Evolutionary conservation across 2,329 filamentous ascomycete species (phyloP), one percentile per base, ranked within the genome.

Genomic region (Cercospora sp.): DNA sequence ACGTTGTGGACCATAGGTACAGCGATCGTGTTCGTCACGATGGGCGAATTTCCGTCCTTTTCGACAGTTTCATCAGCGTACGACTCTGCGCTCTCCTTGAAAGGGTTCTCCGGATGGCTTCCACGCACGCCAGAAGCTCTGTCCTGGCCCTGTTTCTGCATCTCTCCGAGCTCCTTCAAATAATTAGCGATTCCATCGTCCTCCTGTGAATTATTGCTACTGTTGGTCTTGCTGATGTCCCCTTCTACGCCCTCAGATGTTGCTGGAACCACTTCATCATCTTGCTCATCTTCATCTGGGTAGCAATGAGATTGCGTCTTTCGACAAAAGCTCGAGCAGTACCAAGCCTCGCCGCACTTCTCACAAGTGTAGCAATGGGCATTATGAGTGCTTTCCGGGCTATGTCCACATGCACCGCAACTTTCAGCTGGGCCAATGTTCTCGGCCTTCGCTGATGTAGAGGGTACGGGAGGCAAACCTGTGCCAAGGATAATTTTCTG

Each of bases 231-330:
- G 16, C 48, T 55, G 42, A 23, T 33, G 23, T 12, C n/a, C n/a
- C 5, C 3, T 20, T 23, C 40, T 28, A 28, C 18, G 16, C 18
- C 7, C n/a, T 36, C 16, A 16, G 31, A 60, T 20, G 23, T 33
- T 16, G 13, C 8, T n/a, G 16, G 20, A n/a, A n/a, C 20, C 40
- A 31, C 28, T 33, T 36, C 42, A 28, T 62, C 60, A 10, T 53
- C 45, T 51, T 10, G 57, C 57, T 60, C 28, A 20, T 18, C 40
- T n/a, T 62, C 60, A 6, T 63, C 60, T 51, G 60, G 60, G 31
- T 63, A 31, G 40, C 30, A 55, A 30, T 55, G 48, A 28, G 48
- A 55, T 55, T 55, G 48, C 48, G 48, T 55, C 48, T 55, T 13
- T 28, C 23, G 23, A 26, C 48, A 55, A 55, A 55, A 55, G 13